Base-by-base conservation (phyloP, 495 filamentous ascomycete species). In the Penicillium cinerascens region DNA sequence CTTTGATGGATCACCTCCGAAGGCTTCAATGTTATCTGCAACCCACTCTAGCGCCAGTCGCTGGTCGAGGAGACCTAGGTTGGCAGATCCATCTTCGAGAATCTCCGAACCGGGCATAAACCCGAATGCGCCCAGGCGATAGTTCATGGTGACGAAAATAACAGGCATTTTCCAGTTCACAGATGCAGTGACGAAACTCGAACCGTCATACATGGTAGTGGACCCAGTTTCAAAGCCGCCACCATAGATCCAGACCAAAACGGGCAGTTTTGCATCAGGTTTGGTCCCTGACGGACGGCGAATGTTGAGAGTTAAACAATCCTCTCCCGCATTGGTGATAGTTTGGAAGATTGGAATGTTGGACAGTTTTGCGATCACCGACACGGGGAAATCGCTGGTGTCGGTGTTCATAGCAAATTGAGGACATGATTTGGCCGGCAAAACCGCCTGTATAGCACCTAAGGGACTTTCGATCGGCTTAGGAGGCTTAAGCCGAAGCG, bases 61-160 rank as follows among this genome's bases (percentile, higher is more conserved):
- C 63, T 82, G 80, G 47, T 84, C 81, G 4, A 78, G 70, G 8
- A 84, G 59, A 17, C 73, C 74, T 13, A 80, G 61, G 36, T 80
- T 83, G 20, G 85, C 61, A 0, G 84, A 73, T 8, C 85, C 87
- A 54, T 88, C 86, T 20, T 72, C 70, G 4, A 83, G 74, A 33
- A 89, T 75, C 67, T 89, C 86, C 48, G 80, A 78, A 10, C 85
- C 82, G 0, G 87, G 84, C 10, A 91, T 65, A 56, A 90, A 91
- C 0, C 88, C 88, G 62, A 83, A 87, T 0, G 85, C 74, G 0
- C 87, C 87, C 10, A 91, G 81, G 4, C 88, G 83, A 60, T 91
- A 91, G 65, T 88, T 92, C 66, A 91, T 84, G 41, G 82, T 83
- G 4, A 92, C 82, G 39, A 88, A 77, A 10, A 92, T 67, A 43